Evolutionary conservation across 139 green algal genomes (phyloP).

Genomic region (Chlamydomonas incerta): DNA sequence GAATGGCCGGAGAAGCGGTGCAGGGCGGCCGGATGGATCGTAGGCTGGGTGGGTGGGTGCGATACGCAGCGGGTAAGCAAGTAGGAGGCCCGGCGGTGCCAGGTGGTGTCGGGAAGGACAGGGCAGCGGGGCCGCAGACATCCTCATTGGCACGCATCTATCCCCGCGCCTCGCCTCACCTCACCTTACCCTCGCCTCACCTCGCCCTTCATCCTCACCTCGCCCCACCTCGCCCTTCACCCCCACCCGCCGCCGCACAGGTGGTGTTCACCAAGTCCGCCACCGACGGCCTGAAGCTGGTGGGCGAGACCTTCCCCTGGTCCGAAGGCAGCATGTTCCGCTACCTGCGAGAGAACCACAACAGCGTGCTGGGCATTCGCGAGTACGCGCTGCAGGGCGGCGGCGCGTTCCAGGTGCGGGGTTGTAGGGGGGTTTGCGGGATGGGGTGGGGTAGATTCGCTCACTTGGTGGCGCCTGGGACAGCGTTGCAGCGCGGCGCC

Average conservation of each 20-base stretch:
- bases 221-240: no score
- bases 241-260: conserved; percentile 16
- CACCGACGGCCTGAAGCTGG: conserved; percentile 74
- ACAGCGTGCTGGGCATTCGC: conserved; percentile 83
- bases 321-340: conserved; percentile 50
- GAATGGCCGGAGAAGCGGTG: background rate
- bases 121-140: no score
- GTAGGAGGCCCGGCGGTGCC: no score
- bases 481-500: background rate
- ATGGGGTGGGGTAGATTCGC: background rate
- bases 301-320: conserved; percentile 85
- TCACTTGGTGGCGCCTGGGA: background rate
- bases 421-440: no score
- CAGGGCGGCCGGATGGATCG: no score
- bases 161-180: no score
- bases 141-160: no score
- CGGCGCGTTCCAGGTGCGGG: conserved; percentile 56
- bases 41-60: no score
- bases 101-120: no score
- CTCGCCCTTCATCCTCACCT: no score
- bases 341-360: conserved; percentile 84
- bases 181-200: no score
- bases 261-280: conserved; percentile 80
- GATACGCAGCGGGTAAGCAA: no score
- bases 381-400: conserved; percentile 69